Percentiles rank a stretch among this genome's conserved stretches.
phyloP scores from a whole-genome alignment of 2,329 filamentous ascomycete genomes.

The Ophiostoma australiae region DNA sequence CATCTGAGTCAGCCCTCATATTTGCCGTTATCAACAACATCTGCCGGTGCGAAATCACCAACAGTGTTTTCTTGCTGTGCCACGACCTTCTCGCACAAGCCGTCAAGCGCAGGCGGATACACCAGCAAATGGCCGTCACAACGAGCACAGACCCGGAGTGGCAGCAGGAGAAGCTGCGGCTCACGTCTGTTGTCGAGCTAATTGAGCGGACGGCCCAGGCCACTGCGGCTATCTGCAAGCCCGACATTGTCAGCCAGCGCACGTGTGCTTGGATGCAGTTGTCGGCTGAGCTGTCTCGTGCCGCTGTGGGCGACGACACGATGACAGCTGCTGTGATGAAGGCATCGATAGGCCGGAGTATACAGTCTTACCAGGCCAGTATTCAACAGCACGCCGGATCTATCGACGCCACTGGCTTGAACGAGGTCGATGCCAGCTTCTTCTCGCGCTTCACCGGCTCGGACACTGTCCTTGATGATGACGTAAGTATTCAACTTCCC shows the following conservation, averaged over 20 bases:
- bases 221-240: slow-evolving; percentile 1
- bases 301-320: not conserved
- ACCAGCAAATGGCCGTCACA: slow-evolving; percentile 12
- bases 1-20: not conserved
- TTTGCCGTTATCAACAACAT: slow-evolving; percentile 14
- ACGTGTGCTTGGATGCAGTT: slow-evolving; percentile 12
- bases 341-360: not conserved
- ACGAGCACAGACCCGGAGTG: not conserved
- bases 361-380: not conserved
- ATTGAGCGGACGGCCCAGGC: not conserved
- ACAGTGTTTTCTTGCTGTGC: slow-evolving; percentile 4
- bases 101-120: not conserved
- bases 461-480: slow-evolving; percentile 2
- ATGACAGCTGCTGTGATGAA: slow-evolving; percentile 6
- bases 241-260: slow-evolving; percentile 14
- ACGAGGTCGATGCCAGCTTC: not conserved
- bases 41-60: slow-evolving; percentile 12
- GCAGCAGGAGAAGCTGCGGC: slow-evolving; percentile 9
- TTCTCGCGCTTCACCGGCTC: not conserved
- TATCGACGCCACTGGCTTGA: not conserved
- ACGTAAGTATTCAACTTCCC: not conserved
- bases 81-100: slow-evolving; percentile 9
- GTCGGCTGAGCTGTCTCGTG: slow-evolving; percentile 8
- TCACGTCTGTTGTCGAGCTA: not conserved
- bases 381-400: not conserved